phyloP scores from a whole-genome alignment of 495 filamentous ascomycete species.

The Aspergillus coremiiformis region DNA sequence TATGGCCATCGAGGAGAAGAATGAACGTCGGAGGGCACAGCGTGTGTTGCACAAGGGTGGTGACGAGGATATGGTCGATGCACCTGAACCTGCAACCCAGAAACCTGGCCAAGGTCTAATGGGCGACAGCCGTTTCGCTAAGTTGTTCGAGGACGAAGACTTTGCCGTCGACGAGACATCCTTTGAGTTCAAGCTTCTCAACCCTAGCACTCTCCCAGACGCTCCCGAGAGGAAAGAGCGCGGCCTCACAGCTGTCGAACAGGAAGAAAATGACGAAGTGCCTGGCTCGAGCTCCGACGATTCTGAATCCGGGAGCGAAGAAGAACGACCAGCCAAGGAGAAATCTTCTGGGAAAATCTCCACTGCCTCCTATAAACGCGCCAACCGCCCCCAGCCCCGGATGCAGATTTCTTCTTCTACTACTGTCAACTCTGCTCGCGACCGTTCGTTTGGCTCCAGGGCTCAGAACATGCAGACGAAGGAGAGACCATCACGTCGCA shows the following conservation, averaged over 20 bases:
- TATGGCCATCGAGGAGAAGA: constrained; percentile 70
- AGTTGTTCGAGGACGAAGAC: constrained; percentile 85
- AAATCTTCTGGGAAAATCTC: constrained; percentile 55
- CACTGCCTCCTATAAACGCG: constrained; percentile 37
- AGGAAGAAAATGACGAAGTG: constrained; percentile 49
- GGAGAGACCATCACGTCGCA: constrained; percentile 36
- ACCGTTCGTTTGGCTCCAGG: constrained; percentile 66
- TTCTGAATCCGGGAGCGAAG: constrained; percentile 35
- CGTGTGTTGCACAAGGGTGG: constrained; percentile 50
- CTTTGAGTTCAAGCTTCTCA: constrained; percentile 75
- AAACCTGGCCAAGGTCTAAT: constrained; percentile 51
- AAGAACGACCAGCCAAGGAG: constrained; percentile 20
- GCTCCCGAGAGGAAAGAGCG: constrained; percentile 34
- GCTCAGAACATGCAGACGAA: constrained; percentile 45
- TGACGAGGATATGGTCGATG: constrained; percentile 42
- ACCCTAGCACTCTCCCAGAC: constrained; percentile 64
- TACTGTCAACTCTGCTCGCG: constrained; percentile 34
- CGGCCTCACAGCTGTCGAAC: constrained; percentile 61
- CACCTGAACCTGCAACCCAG: constrained; percentile 17
- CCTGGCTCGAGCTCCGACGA: constrained; percentile 40
- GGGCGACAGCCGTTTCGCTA: constrained; percentile 75
- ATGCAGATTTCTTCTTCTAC: constrained; percentile 53
- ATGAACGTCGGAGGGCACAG: constrained; percentile 56
- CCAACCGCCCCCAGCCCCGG: constrained; percentile 46
- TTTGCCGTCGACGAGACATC: constrained; percentile 90